A percentile compares a stretch with the other conserved stretches of the same genome.
These are phyloP conservation scores for Platanthera guangdongensis DNA, from an alignment of 106 monocot species.

Conservation along the genomic window DNA sequence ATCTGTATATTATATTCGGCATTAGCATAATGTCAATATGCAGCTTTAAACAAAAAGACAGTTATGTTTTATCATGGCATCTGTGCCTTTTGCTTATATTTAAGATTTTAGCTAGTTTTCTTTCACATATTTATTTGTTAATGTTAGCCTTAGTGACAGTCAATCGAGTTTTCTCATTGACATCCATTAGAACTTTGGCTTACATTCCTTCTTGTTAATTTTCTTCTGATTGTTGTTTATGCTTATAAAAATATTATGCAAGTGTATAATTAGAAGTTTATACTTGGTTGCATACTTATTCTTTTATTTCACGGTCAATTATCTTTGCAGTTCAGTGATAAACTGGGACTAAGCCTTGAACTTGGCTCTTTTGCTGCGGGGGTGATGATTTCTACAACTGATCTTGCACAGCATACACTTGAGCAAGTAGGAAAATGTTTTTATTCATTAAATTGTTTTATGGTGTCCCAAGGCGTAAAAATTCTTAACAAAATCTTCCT, in stretches of 20 bases:
- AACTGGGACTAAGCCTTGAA: constrained; percentile 92
- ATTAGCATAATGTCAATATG: background rate
- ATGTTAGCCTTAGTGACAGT: background rate
- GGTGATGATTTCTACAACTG: constrained; percentile 94
- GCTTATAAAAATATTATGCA: background rate
- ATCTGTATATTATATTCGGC: background rate
- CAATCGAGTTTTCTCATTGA: background rate
- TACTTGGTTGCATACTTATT: background rate
- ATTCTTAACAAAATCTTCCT: background rate
- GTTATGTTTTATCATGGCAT: background rate
- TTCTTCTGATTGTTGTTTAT: background rate
- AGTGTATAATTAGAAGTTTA: background rate
- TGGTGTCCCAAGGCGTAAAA: background rate
- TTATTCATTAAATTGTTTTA: background rate
- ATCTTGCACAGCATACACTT: constrained; percentile 89
- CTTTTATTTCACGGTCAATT: background rate
- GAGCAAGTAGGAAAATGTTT: constrained; percentile 54
- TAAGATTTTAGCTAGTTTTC: background rate
- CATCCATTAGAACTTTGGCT: background rate
- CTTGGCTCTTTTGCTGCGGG: constrained; percentile 95
- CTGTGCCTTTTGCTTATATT: background rate
- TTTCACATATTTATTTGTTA: background rate
- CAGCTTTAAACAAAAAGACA: background rate
- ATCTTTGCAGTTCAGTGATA: constrained; percentile 82
- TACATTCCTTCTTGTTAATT: background rate